Evolutionary conservation across 192 early-diverging fungal species (phyloP), one percentile per base, ranked within the genome.

Genomic region (Mortierella claussenii): DNA sequence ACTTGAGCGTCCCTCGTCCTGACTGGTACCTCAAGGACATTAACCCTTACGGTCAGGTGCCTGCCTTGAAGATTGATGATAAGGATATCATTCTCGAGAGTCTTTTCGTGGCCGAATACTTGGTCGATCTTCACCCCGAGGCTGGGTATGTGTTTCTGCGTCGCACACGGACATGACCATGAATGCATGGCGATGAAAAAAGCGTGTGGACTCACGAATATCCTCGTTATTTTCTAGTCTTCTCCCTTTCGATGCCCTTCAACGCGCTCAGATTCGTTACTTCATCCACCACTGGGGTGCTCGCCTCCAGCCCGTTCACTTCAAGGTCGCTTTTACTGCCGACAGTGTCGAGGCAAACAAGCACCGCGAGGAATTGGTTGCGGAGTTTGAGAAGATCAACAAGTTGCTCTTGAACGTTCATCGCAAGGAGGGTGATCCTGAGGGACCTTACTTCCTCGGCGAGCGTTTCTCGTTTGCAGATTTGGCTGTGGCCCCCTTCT

Each of bases 41-140:
- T 51, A 92, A 93, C 79, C 89, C 89, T 5, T 88, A 89, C 32
- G 78, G 82, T 51, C 89, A 91, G 56, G 89, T 93, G 3, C 92
- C 92, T 21, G 82, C 89, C 1, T 60, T 93, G 49, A 79, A 74
- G 12, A 61, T 83, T 4, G 69, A 80, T 40, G 83, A 88, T 26
- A 85, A 83, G n/a, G 65, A 73, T 9, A 79, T 86, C 24, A 80
- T 93, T 43, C 84, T 87, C 55, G 92, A 93, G 56, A 87, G 85
- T 9, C 71, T 89, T 20, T 85, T 93, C 32, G 82, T 92, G 36
- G 68, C 88, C 43, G 90, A 93, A 70, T 88, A 82, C 61, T 55
- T 92, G 0, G 82, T 85, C 13, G 90, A 93, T 46, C 68, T 86
- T 42, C 87, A 82, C 61, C 88, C 88, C 20, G 83, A 86, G 48